Percentiles rank a stretch among this genome's conserved stretches.
phyloP scores from a whole-genome alignment of 2,329 filamentous ascomycete species.

The Pestalotiopsis sp. region DNA sequence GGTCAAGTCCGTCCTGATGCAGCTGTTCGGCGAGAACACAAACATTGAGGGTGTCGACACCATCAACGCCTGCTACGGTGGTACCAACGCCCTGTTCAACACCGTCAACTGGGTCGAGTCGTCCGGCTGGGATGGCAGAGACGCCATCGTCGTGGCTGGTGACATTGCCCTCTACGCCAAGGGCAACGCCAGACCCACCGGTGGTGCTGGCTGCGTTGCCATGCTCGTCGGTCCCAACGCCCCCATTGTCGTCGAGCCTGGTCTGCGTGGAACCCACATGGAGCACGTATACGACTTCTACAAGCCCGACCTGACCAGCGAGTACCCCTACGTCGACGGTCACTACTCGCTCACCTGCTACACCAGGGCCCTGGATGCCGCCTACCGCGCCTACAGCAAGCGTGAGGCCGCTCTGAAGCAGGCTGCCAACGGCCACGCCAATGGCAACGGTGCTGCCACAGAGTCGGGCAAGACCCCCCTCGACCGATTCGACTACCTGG shows the following conservation, averaged over 20 bases:
- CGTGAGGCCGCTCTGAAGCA: constrained; percentile 63
- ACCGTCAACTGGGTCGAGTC: constrained; percentile 83
- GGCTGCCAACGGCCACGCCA: constrained; percentile 51
- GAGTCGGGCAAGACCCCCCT: constrained; percentile 70
- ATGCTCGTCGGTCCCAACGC: constrained; percentile 78
- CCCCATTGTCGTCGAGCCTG: constrained; percentile 74
- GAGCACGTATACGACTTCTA: constrained; percentile 87
- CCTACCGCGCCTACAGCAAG: constrained; percentile 79
- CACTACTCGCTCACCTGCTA: constrained; percentile 84
- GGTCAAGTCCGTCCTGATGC: constrained; percentile 86
- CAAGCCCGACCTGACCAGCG: constrained; percentile 85
- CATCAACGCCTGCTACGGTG: constrained; percentile 83
- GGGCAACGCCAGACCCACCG: constrained; percentile 77
- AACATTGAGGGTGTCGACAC: constrained; percentile 83
- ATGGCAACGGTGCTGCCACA: constrained; percentile 41
- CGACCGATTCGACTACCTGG: constrained; percentile 81
- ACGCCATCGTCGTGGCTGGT: constrained; percentile 77
- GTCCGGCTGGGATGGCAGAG: constrained; percentile 81
- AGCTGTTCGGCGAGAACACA: constrained; percentile 80
- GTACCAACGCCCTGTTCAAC: constrained; percentile 84
- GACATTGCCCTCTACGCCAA: constrained; percentile 87
- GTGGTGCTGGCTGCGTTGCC: constrained; percentile 77
- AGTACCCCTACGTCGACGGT: constrained; percentile 83
- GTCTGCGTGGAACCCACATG: constrained; percentile 79
- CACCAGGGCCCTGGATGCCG: constrained; percentile 74